phyloP scores from a whole-genome alignment of 2,329 filamentous ascomycete genomes.

The Fusarium brachygibbosum region DNA sequence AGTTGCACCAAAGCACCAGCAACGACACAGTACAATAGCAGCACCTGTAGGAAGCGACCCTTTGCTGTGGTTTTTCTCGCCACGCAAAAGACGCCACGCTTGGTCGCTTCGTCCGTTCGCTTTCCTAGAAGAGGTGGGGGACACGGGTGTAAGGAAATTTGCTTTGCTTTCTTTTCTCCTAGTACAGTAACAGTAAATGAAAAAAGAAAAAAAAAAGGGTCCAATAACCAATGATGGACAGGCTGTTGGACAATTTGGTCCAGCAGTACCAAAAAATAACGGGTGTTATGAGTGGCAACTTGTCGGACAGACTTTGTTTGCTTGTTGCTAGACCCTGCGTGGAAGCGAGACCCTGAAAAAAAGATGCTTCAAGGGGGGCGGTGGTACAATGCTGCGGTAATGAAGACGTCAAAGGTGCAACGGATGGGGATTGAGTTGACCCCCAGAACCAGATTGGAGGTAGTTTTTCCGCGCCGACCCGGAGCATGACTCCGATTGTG shows the following conservation, averaged over 20 bases:
- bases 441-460: not conserved
- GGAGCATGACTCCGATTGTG: conserved; percentile 1
- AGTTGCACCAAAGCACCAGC: not conserved
- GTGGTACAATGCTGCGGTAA: conserved; percentile 5
- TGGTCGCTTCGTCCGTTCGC: not conserved
- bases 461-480: conserved; percentile 13
- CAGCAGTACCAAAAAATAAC: not conserved
- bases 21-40: not conserved
- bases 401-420: conserved; percentile 22
- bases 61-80: conserved; percentile 24
- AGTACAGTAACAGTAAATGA: not conserved
- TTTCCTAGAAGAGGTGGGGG: not conserved
- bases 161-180: conserved; percentile 9
- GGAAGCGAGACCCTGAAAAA: conserved; percentile 24
- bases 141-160: conserved; percentile 10
- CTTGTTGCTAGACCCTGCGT: conserved; percentile 15
- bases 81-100: conserved; percentile 31
- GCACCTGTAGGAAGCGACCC: conserved; percentile 16
- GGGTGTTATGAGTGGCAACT: not conserved
- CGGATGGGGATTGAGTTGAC: conserved; percentile 1
- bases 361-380: conserved; percentile 5
- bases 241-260: not conserved
- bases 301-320: not conserved
- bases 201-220: not conserved
- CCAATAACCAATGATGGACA: not conserved